Evolutionary conservation across 163 green algal species (phyloP).

Genomic region (Volvox carteri): DNA sequence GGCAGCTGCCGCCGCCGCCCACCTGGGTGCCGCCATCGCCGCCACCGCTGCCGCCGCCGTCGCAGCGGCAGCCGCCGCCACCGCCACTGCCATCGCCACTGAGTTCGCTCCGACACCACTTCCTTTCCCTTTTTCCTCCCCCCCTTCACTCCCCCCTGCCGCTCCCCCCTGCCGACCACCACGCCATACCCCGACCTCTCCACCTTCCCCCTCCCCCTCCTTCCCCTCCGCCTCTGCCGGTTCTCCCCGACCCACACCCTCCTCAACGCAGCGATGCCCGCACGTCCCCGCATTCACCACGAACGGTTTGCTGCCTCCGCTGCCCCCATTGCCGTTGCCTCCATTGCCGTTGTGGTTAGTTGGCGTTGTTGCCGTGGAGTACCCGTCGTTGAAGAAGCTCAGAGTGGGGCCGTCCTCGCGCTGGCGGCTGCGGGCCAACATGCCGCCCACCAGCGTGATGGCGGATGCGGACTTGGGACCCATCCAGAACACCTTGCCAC

Average conservation of each 20-base stretch:
- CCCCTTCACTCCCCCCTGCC: neutral
- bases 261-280: no score
- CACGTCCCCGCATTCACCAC: no score
- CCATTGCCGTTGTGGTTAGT: neutral
- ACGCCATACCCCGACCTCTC: neutral
- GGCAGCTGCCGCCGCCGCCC: conserved; percentile 5
- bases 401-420: neutral
- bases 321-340: neutral
- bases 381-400: conserved; percentile 49
- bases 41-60: neutral
- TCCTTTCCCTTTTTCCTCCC: neutral
- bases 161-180: neutral
- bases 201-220: neutral
- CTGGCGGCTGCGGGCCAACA: conserved; percentile 31
- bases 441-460: conserved; percentile 44
- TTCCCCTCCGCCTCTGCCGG: neutral
- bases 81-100: neutral
- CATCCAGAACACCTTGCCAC: conserved; percentile 58
- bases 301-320: conserved; percentile 2
- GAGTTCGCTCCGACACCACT: neutral
- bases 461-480: conserved; percentile 48
- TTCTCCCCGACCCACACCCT: neutral
- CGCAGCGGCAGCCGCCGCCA: neutral
- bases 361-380: neutral
- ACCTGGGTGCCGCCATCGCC: neutral